phyloP scores from a whole-genome alignment of 2,329 filamentous ascomycete genomes.

The Aspergillaceae sp. region DNA sequence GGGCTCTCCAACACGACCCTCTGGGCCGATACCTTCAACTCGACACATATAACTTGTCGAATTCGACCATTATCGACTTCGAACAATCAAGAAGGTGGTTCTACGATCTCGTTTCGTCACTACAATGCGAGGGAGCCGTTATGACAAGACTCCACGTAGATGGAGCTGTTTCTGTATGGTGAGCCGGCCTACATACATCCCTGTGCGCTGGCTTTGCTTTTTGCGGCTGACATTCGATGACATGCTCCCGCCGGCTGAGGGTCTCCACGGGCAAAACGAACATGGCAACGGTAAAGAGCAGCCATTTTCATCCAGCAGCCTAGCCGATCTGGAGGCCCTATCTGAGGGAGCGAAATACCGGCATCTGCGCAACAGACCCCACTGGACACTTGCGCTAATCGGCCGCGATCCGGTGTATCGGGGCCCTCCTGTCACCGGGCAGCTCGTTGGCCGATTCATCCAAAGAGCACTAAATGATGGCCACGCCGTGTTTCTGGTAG shows the following conservation, averaged over 20 bases:
- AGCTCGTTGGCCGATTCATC: background rate
- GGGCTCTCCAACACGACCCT: background rate
- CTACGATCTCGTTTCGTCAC: background rate
- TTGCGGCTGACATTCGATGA: background rate
- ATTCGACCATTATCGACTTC: background rate
- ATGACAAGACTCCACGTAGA: background rate
- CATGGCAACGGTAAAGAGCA: background rate
- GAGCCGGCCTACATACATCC: background rate
- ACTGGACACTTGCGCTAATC: background rate
- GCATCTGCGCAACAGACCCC: background rate
- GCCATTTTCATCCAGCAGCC: background rate
- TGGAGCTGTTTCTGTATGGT: background rate
- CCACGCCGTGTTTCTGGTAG: background rate
- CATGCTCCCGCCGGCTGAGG: background rate
- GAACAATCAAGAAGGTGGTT: background rate
- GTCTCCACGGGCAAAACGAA: background rate
- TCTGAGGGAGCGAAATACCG: background rate
- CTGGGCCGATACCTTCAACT: background rate
- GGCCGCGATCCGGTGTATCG: background rate
- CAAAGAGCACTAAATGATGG: background rate
- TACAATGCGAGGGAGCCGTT: background rate
- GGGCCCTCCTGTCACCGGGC: background rate
- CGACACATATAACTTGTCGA: background rate
- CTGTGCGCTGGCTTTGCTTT: background rate
- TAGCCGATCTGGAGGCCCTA: background rate